Evolutionary conservation across 495 filamentous ascomycete species (phyloP), one percentile per base, ranked within the genome.

Genomic region (Penicillium salamii): DNA sequence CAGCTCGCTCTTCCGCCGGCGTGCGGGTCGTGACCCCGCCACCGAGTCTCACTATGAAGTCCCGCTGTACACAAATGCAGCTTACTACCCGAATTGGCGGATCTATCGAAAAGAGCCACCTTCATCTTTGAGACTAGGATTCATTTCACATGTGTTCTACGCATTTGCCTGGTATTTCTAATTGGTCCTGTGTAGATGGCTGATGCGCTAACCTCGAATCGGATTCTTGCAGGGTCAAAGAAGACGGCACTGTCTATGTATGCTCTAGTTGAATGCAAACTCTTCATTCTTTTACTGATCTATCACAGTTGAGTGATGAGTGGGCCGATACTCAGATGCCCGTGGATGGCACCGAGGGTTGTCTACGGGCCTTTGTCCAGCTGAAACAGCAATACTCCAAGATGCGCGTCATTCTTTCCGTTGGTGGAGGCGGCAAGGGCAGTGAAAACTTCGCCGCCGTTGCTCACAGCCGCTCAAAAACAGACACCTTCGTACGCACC

Each of bases 51-150:
- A 42, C 33, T 68, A 68, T 29, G 64, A 76, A 32, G 63, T 76
- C 18, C 71, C 71, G 18, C 61, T 74, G 42, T 77, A 63, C 61
- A 53, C 66, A 24, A 95, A 95, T 66, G 90, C 85, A 17, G 86
- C 88, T n/a, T 95, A 93, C 67, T 95, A 91, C 73, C 89, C 90
- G 3, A 95, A 93, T 65, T 89, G 85, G 79, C 76, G 84, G 38
- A 80, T 92, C 26, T 92, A 93, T 65, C 77, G 77, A 46, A 81
- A 87, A 58, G 83, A 89, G 52, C 83, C 89, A 17, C 91, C 91
- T 1, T 89, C 86, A 0, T 83, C 83, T 13, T 68, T 96, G 50
- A 85, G 89, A 65, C 77, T 85, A 58, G 78, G 76, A 24, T 75
- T 79, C 49, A 72, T 87, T 33, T 85, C 88, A 45, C 88, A 92